Conservation (phyloP, 108 stramenopile species). For the Cyclotella kingstonii region DNA sequence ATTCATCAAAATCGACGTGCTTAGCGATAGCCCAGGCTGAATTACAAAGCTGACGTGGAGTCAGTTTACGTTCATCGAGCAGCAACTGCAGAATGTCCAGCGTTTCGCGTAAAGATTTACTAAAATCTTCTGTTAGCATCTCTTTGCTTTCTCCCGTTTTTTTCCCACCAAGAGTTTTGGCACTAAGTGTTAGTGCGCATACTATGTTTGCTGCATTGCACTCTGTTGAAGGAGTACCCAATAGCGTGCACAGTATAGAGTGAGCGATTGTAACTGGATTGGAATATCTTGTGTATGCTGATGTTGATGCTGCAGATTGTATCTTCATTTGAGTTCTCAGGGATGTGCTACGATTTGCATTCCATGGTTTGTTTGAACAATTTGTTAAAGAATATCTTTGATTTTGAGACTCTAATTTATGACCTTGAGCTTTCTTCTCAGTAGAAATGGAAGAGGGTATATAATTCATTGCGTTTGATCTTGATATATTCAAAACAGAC, state of each 20-base stretch:
- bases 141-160: conserved; percentile 2
- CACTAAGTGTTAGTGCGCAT: conserved; percentile 72
- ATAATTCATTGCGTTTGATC: conserved; percentile 1
- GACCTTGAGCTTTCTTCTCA: background rate
- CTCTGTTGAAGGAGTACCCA: conserved; percentile 45
- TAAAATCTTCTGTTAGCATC: conserved; percentile 32
- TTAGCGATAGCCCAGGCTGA: conserved; percentile 78
- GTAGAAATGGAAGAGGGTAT: too few relatives aligned
- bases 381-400: background rate
- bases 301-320: conserved; percentile 24
- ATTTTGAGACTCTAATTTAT: background rate
- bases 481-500: too few relatives aligned
- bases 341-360: conserved; percentile 51
- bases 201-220: conserved; percentile 81
- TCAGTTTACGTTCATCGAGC: conserved; percentile 39
- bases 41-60: conserved; percentile 73
- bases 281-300: conserved; percentile 9
- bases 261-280: conserved; percentile 33
- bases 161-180: conserved; percentile 43
- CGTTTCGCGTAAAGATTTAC: conserved; percentile 43
- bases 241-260: conserved; percentile 47
- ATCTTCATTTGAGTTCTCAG: conserved; percentile 55
- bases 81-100: conserved; percentile 45
- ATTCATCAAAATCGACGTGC: conserved; percentile 51
- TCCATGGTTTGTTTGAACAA: conserved; percentile 45